Base-by-base conservation (phyloP, 2,329 filamentous ascomycete genomes). In the Scedosporium apiospermum region DNA sequence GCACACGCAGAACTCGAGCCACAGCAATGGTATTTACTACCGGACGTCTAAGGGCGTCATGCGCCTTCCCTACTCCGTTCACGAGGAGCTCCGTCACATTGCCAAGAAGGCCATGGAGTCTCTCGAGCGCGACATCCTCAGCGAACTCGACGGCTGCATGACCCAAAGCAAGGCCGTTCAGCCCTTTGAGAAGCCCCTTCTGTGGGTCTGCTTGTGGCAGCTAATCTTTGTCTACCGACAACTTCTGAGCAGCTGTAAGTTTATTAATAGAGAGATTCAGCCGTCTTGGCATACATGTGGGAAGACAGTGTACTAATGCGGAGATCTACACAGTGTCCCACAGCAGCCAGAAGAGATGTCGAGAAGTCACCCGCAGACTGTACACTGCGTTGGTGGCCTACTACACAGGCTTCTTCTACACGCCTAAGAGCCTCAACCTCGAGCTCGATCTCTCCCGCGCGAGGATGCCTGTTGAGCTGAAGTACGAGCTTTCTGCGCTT, bases 171-270 rank as follows among this genome's bases (percentile, higher is more conserved):
- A 58, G 71, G 72, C 10, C 71, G 77, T 76, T 12, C 72, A 74
- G 66, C 65, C 69, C 1, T 69, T 75, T 14, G 77, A 78, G 60
- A 74, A 73, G 58, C 68, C 80, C 63, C 74, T 76, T n/a, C 67
- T 81, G 23, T 82, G 79, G 78, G 76, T 74, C 16, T 76, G 75
- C 67, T 69, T 80, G 68, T 81, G 80, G 78, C 77, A 80, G 64
- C 68, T 81, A 63, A 77, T 82, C 53, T 71, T 81, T 49, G 75
- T 80, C 66, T 81, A 82, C 64, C 74, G 75, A 23, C 77, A 80
- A 61, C 69, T 80, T 30, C 60, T 61, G n/a, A 61, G 60, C 49
- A 61, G 27, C 34, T 42, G 60, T 61, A 44, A 61, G 60, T 61
- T 23, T 3, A 26, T 14, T 10, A 7, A 14, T 4, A 23, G 44